These are phyloP conservation scores for Stephania japonica DNA, from an alignment of 164 flowering plant species.

Conservation along the genomic window DNA sequence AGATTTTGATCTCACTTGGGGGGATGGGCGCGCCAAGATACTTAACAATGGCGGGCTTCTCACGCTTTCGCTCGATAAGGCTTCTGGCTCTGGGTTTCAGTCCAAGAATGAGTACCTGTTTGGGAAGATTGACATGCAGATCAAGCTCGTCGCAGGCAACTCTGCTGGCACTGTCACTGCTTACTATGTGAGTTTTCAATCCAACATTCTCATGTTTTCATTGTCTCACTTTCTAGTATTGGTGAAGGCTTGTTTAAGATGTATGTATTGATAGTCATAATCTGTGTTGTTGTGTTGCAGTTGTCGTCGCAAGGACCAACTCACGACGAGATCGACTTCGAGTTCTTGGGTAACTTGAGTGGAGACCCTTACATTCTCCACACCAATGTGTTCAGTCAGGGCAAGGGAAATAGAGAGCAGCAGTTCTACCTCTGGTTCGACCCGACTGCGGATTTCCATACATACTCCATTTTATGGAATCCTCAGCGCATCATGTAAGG, in stretches of 20 bases:
- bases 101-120: constrained; percentile 37
- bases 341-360: constrained; percentile 41
- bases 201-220: neutral
- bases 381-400: constrained; percentile 15
- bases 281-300: constrained; percentile 14
- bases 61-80: constrained; percentile 38
- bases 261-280: neutral
- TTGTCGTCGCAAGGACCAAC: constrained; percentile 24
- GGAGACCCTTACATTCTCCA: constrained; percentile 15
- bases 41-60: constrained; percentile 36
- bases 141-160: constrained; percentile 61
- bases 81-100: constrained; percentile 51
- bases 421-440: constrained; percentile 60
- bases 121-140: constrained; percentile 46
- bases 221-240: no score
- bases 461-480: constrained; percentile 37
- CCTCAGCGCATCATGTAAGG: constrained; percentile 40
- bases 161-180: constrained; percentile 64
- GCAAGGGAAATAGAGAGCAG: constrained; percentile 12
- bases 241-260: neutral
- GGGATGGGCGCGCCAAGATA: constrained; percentile 20
- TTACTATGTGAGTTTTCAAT: constrained; percentile 31
- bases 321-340: constrained; percentile 42
- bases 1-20: constrained; percentile 24
- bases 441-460: constrained; percentile 34